Percentiles rank a stretch among this genome's conserved stretches.
These are phyloP conservation scores for Ambrosia hybrid DNA, from an alignment of 140 eudicot species.

Conservation along the genomic window DNA sequence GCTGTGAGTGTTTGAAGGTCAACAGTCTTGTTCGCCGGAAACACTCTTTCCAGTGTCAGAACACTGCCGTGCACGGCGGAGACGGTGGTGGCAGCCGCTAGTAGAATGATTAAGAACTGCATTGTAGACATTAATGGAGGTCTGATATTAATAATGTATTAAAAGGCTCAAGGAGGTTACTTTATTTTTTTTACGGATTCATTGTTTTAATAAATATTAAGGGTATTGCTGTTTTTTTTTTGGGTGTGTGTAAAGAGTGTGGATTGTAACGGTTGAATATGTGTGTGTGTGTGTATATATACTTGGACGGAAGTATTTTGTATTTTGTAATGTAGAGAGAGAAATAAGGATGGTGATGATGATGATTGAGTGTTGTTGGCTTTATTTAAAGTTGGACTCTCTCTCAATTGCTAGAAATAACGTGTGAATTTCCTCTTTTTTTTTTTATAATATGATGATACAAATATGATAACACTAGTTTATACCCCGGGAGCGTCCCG, in stretches of 20 bases:
- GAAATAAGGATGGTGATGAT: conserved; percentile 22
- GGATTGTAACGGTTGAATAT: conserved; percentile 26
- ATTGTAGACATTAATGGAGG: conserved; percentile 29
- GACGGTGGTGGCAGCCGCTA: conserved; percentile 29
- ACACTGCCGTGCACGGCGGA: conserved; percentile 34
- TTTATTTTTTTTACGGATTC: neutral
- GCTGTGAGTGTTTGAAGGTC: conserved; percentile 46
- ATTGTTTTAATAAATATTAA: neutral
- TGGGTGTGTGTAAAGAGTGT: conserved; percentile 4
- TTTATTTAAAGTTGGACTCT: conserved; percentile 29
- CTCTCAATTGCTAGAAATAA: conserved; percentile 20
- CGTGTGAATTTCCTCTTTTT: neutral
- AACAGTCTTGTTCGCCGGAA: conserved; percentile 51
- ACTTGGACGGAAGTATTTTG: conserved; percentile 24
- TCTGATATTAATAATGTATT: neutral
- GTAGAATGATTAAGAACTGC: conserved; percentile 28
- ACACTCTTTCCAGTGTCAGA: conserved; percentile 60
- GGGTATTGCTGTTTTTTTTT: neutral
- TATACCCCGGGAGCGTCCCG: too few relatives aligned
- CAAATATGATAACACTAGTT: too few relatives aligned
- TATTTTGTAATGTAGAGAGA: conserved; percentile 19
- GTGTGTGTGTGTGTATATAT: conserved; percentile 12
- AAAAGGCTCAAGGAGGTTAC: neutral
- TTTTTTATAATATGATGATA: too few relatives aligned
- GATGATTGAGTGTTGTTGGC: neutral